Evolutionary conservation across 495 filamentous ascomycete species (phyloP).

Genomic region (Chlorociboria aeruginascens): DNA sequence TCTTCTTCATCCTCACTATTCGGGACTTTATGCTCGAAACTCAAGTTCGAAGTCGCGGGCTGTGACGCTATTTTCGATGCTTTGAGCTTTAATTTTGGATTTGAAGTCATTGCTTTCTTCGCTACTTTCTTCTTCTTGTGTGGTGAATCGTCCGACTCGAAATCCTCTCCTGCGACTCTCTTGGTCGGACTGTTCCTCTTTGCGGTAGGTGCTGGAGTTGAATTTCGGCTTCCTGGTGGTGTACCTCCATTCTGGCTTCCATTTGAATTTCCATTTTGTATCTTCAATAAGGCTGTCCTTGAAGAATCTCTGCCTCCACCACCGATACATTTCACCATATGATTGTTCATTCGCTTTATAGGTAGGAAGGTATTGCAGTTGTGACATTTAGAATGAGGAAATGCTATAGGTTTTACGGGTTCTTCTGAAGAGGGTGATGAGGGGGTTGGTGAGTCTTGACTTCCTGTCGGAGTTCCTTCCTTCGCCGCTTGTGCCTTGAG

Average conservation of each 20-base stretch:
- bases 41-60: slow-evolving; percentile 12
- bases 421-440: slow-evolving; percentile 34
- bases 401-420: slow-evolving; percentile 35
- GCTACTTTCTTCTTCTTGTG: slow-evolving; percentile 17
- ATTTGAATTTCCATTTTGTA: slow-evolving; percentile 36
- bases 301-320: slow-evolving; percentile 58
- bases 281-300: slow-evolving; percentile 42
- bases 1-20: slow-evolving; percentile 22
- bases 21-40: slow-evolving; percentile 13
- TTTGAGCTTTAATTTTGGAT: slow-evolving; percentile 15
- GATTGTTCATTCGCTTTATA: slow-evolving; percentile 53
- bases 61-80: slow-evolving; percentile 11
- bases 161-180: slow-evolving; percentile 26
- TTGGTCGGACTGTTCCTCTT: slow-evolving; percentile 34
- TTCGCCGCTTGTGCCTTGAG: slow-evolving; percentile 36
- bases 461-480: slow-evolving; percentile 32
- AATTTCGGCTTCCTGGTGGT: slow-evolving; percentile 44
- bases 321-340: slow-evolving; percentile 72
- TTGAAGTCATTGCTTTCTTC: slow-evolving; percentile 8
- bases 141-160: slow-evolving; percentile 26
- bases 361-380: slow-evolving; percentile 48
- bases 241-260: slow-evolving; percentile 37
- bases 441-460: slow-evolving; percentile 34
- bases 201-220: slow-evolving; percentile 43
- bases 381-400: slow-evolving; percentile 63